Evolutionary conservation across 2,329 filamentous ascomycete genomes (phyloP), one percentile per base, ranked within the genome.

Genomic region (Fusarium algeriense): DNA sequence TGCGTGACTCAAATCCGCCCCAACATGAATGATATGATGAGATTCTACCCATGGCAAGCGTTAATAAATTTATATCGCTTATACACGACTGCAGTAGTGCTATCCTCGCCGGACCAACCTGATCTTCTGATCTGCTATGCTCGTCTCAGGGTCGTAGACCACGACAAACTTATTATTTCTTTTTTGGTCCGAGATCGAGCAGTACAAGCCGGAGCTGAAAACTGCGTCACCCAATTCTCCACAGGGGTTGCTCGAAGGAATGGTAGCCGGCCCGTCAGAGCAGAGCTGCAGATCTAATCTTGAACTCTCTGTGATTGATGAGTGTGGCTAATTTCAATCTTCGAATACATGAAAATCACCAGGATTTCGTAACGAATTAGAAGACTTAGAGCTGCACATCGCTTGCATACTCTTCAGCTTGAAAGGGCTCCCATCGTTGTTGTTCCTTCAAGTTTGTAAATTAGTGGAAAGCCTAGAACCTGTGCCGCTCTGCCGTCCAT

Each of bases 181-280:
- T 56, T 64, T 58, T 56, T n/a, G 34, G 34, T 41, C 35, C 45
- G 60, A 58, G 58, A 70, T 70, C 57, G 35, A 53, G 60, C 58
- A 61, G 58, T 41, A 20, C 48, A 49, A 34, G 56, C 48, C 65
- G 45, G 50, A 73, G 69, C 70, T 72, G 70, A 70, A 67, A 72
- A 67, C 45, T 62, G 61, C 41, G 43, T 67, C 56, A 64, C 60
- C 26, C 26, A 37, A 56, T 65, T 43, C 52, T 54, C 28, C 37
- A 46, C 46, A 52, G 46, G 61, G 59, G 49, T 20, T 49, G 26
- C 48, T 54, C 65, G 41, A 66, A 71, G 71, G 73, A 67, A 65
- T 76, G 73, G 74, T 70, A 70, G 71, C 64, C 46, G 56, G 34
- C 53, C 64, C 59, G 60, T 54, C 64, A 69, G 60, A 71, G n/a